phyloP scores from a whole-genome alignment of 495 filamentous ascomycete species.

The Tuber brumale region DNA sequence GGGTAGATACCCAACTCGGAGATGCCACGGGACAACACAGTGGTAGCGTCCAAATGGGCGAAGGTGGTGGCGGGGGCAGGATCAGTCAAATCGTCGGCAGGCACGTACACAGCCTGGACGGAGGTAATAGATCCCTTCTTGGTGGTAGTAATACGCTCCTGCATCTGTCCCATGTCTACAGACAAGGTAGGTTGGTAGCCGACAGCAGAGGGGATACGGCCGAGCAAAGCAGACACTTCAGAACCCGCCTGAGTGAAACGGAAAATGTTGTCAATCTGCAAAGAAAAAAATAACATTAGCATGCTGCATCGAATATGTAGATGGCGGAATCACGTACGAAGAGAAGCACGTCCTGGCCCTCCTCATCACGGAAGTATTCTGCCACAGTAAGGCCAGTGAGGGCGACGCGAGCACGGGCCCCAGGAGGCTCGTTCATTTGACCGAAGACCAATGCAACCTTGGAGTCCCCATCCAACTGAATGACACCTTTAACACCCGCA shows the following conservation, averaged over 20 bases:
- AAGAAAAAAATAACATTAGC: conserved; percentile 54
- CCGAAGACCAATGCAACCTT: conserved; percentile 99
- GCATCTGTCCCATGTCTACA: conserved; percentile 99
- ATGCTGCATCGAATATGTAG: neutral
- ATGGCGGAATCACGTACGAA: conserved; percentile 37
- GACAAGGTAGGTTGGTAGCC: conserved; percentile 99
- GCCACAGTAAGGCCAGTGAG: conserved; percentile 88
- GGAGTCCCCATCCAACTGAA: conserved; percentile 96
- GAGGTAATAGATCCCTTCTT: conserved; percentile 99
- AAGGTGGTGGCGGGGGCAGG: conserved; percentile 99
- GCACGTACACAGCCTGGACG: conserved; percentile 99
- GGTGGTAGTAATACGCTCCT: conserved; percentile 99
- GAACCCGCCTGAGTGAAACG: conserved; percentile 99
- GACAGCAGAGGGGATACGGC: conserved; percentile 99
- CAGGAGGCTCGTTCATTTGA: conserved; percentile 99
- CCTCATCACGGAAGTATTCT: conserved; percentile 95
- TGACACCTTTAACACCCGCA: conserved; percentile 57
- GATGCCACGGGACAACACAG: conserved; percentile 99
- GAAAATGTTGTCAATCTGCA: conserved; percentile 99
- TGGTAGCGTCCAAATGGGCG: conserved; percentile 99
- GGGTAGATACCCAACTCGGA: conserved; percentile 99
- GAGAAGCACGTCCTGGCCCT: conserved; percentile 75
- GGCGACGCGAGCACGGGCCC: conserved; percentile 99
- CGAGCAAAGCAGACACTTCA: conserved; percentile 97
- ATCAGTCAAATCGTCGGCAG: conserved; percentile 99